phyloP scores from a whole-genome alignment of 108 stramenopile genomes.

The Seminavis robusta region DNA sequence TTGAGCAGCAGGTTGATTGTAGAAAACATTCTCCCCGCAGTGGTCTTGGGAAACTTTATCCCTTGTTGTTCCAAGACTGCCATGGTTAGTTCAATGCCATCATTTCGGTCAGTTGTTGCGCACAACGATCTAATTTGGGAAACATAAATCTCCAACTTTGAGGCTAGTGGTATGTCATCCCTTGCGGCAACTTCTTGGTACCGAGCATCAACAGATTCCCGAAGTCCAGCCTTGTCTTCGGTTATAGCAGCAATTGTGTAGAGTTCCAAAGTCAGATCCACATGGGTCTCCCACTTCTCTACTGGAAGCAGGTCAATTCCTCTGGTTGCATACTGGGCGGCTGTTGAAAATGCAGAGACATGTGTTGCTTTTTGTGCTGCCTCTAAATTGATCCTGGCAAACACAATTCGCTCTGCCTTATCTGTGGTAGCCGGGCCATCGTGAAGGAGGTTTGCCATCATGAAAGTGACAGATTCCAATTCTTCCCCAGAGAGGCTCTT shows the following conservation, averaged over 20 bases:
- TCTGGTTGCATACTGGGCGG: conserved; percentile 4
- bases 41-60: no score
- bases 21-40: no score
- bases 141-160: no score
- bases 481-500: not conserved
- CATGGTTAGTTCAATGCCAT: no score
- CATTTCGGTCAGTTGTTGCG: no score
- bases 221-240: not conserved
- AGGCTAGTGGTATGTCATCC: no score
- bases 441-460: conserved; percentile 15
- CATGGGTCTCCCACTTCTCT: not conserved
- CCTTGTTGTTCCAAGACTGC: no score
- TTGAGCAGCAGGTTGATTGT: no score
- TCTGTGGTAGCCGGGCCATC: not conserved
- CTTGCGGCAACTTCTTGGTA: no score
- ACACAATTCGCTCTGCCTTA: not conserved
- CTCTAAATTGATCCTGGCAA: conserved; percentile 14
- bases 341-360: conserved; percentile 16
- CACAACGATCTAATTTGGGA: no score
- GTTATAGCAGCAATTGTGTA: conserved; percentile 12
- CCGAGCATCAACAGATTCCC: no score
- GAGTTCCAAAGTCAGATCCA: conserved; percentile 10
- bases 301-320: conserved; percentile 7
- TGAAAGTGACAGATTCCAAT: conserved; percentile 8
- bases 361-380: conserved; percentile 14